Evolutionary conservation across 345 rosid species (phyloP), one percentile per base, ranked within the genome.

Genomic region (Salix suchowensis): DNA sequence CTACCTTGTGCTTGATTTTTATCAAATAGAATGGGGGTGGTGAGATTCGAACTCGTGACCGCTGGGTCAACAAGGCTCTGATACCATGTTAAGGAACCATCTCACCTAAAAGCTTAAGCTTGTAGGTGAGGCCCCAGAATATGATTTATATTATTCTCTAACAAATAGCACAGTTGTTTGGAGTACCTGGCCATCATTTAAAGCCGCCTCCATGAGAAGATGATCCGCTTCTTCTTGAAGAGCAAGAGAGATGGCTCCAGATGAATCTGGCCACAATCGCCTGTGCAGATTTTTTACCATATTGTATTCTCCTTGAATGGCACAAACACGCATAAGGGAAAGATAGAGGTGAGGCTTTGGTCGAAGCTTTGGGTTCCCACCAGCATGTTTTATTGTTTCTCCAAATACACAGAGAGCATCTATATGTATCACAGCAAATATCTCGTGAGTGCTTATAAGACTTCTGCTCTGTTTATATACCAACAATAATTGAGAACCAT

Each of bases 171-270:
- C 16, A 34, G 37, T 44, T 13, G 16, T 44, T 69, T 73, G 54
- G 30, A 64, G 40, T 89, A 90, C 94, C 93, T 85, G 90, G 60
- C 93, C 93, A 78, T 82, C 81, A 76, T 86, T 89, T 46, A 92
- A 87, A 81, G 92, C 91, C n/a, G 93, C 91, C 81, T 92, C 97
- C 92, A 92, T 87, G 74, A 90, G 91, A 75, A 90, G 88, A 86
- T 88, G 89, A 81, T 90, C 93, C 67, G 92, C 88, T 83, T 89
- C 93, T 85, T 90, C 86, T 76, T 87, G 90, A 80, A 80, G 75
- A 2, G 85, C 82, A 24, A 52, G 82, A 73, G 86, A 81, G 71
- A 89, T 85, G 60, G 81, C 79, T 86, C 93, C 97, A 34, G 91
- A 81, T 60, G 94, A 87, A 87, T 92, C 93, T 34, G 88, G 87